Percentiles rank a stretch among this genome's conserved stretches.
Evolutionary conservation across 2,329 filamentous ascomycete genomes (phyloP).

Genomic region (Colletotrichum graminicola): DNA sequence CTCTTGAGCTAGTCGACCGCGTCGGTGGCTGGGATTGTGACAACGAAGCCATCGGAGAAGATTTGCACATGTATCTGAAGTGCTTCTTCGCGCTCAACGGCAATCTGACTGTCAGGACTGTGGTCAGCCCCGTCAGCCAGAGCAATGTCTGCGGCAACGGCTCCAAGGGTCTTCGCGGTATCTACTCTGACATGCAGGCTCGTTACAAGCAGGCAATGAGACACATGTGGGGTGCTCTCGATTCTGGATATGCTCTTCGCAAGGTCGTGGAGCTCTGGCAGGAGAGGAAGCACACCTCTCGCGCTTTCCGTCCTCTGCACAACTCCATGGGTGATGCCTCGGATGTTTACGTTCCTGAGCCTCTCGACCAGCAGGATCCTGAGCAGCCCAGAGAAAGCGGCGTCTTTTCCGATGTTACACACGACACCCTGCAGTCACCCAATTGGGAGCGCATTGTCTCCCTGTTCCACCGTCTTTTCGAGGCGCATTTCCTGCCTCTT

Average conservation of each 20-base stretch:
- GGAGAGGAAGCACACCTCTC: constrained; percentile 67
- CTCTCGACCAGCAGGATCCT: constrained; percentile 53
- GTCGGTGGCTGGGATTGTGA: constrained; percentile 81
- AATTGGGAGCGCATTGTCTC: constrained; percentile 69
- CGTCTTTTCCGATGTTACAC: constrained; percentile 67
- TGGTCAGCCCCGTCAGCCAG: constrained; percentile 78
- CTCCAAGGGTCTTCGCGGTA: constrained; percentile 63
- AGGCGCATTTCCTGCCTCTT: constrained; percentile 78
- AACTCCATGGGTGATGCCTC: constrained; percentile 60
- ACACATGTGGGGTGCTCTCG: constrained; percentile 82
- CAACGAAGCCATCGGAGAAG: constrained; percentile 79
- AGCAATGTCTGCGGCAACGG: constrained; percentile 76
- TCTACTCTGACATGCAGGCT: constrained; percentile 69
- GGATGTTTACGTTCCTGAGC: constrained; percentile 63
- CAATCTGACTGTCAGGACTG: constrained; percentile 72
- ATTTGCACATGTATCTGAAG: constrained; percentile 83
- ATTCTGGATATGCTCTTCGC: constrained; percentile 74
- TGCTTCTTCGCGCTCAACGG: constrained; percentile 82
- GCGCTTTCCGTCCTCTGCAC: constrained; percentile 69
- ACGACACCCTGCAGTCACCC: constrained; percentile 63
- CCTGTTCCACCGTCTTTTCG: constrained; percentile 76
- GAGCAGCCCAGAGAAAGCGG: constrained; percentile 61
- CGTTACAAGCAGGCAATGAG: constrained; percentile 79
- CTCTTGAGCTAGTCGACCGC: constrained; percentile 74
- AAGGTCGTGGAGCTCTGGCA: constrained; percentile 69